Evolutionary conservation across 2,329 filamentous ascomycete genomes (phyloP), one percentile per base, ranked within the genome.

Genomic region (Myriosclerotinia duriaeana): DNA sequence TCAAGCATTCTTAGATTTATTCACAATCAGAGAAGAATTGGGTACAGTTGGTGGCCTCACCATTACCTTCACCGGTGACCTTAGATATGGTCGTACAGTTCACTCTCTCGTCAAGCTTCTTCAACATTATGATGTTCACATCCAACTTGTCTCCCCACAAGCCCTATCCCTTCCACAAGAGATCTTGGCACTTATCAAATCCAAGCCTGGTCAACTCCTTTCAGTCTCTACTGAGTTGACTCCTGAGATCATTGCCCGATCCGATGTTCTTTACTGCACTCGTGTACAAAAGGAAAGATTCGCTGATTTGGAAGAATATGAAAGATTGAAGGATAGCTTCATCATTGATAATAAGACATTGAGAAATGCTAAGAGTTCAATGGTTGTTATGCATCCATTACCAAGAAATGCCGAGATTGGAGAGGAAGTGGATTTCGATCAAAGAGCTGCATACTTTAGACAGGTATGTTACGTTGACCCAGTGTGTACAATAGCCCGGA

Each of bases 281-380:
- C 89, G 95, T 20, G 91, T 99, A 72, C 95, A 99, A 80, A 95
- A 95, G 80, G 95, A 99, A 83, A 87, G 95, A 36, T 99, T 99
- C 83, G 83, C 89, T n/a, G 89, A 88, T 73, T 78, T 88, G 61
- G 86, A 85, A 53, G 88, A 91, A 74, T 99, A 96, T 78, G 92
- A 98, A 81, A 82, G 84, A 67, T 87, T 98, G 74, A 96, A 96
- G 87, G 87, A 94, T 78, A 87, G 87, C 68, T 94, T 97, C 78
- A 84, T 96, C 67, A 89, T 99, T 69, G 91, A 97, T 82, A 96
- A 97, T 77, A 87, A 88, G 73, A 91, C 94, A 26, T 84, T 99
- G 75, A 93, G 92, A 82, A 84, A 93, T 74, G 93, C 95, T 64
- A 99, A 99, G 88, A 85, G 84, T 78, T 90, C 90, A 75, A 97